A percentile compares a stretch with the other conserved stretches of the same genome.
phyloP scores from a whole-genome alignment of 495 filamentous ascomycete species.

The Apodospora peruviana region DNA sequence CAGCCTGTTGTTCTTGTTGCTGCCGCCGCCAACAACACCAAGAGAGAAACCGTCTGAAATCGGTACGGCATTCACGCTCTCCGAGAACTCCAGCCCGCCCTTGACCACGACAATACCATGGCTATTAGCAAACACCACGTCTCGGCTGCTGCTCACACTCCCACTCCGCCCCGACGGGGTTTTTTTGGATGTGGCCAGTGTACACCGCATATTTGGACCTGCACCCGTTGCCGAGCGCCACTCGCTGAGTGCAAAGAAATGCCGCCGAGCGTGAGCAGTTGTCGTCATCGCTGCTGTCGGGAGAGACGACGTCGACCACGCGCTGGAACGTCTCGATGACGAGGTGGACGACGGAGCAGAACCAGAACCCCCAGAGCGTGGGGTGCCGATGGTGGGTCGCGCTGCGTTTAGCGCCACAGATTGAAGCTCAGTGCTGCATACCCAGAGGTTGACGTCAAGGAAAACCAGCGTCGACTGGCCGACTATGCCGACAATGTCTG shows the following conservation, averaged over 20 bases:
- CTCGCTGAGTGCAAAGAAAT: constrained; percentile 24
- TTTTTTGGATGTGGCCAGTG: too few species aligned
- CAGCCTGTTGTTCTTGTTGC: too few species aligned
- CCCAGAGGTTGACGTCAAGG: constrained; percentile 20
- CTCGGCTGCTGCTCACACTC: not conserved
- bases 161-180: constrained; percentile 2
- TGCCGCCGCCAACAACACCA: not conserved
- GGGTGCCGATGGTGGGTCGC: not conserved
- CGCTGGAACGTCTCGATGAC: not conserved
- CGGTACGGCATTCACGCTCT: constrained; percentile 1
- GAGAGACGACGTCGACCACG: too few species aligned
- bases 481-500: constrained; percentile 7
- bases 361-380: not conserved
- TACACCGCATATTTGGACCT: too few species aligned
- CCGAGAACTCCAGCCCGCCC: constrained; percentile 13
- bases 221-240: constrained; percentile 16
- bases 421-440: constrained; percentile 19
- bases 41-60: too few species aligned
- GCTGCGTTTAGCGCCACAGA: not conserved
- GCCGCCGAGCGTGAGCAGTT: constrained; percentile 2
- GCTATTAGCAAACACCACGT: constrained; percentile 16
- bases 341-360: not conserved
- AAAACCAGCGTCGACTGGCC: constrained; percentile 17
- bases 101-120: constrained; percentile 15
- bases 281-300: not conserved